Base-by-base conservation (phyloP, 140 eudicot genomes). In the Bidens hawaiensis region DNA sequence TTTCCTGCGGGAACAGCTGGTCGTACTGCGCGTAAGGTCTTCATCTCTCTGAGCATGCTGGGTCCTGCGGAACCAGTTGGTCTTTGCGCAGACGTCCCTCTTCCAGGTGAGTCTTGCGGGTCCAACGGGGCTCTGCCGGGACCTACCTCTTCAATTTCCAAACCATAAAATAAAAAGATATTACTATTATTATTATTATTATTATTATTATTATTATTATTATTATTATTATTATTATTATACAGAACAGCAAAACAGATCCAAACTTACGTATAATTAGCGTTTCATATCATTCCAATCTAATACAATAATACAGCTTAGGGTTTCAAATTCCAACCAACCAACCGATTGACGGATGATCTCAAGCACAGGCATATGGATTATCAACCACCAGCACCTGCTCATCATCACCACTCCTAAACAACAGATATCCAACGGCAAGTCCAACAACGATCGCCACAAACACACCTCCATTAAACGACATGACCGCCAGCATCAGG, bases 401-500 rank as follows among this genome's bases (percentile, higher is more conserved):
- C 9, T 75, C 79, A 38, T 75, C 79, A 28, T 68, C 79, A 3
- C 79, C 75, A 54, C 70, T 60, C 65, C 79, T 68, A 31, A 75
- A 75, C 60, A 68, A 40, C 26, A 75, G 60, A 34, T 75, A 75
- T 25, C 79, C 79, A 11, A 61, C 49, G 4, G 57, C 47, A 6
- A 73, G 67, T 14, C 78, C 73, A 40, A 66, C 49, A 4, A 73
- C 68, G 16, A 67, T 61, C 15, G 79, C 79, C 3, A 75, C 53
- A 60, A 75, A 75, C 60, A 75, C 79, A 42, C 79, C 75, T 18
- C 48, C 79, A 43, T 85, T 85, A 19, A 79, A 82, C 16, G 94
- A 82, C 94, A 85, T 85, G 41, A 85, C 42, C 62, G 94, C 83
- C 6, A 85, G 77, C 94, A 85, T 82, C 6, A 85, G 63, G 6